Conservation (phyloP, 2,329 filamentous ascomycete species). For the Aspergillus vadensis region DNA sequence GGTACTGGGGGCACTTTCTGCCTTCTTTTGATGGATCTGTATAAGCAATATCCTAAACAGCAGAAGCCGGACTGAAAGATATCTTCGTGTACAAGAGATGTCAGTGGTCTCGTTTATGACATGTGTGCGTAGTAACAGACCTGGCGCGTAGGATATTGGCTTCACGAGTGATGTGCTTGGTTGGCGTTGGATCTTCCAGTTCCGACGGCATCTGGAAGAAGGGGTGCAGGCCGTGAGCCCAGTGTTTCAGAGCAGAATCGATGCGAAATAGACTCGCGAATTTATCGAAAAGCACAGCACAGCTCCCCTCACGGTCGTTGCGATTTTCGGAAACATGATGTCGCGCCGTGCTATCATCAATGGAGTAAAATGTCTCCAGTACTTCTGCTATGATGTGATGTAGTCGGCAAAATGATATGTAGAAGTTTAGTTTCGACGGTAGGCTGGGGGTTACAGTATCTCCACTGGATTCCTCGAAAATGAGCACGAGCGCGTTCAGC, state of each 20-base stretch:
- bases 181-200: not conserved
- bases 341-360: not conserved
- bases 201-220: conserved; percentile 5
- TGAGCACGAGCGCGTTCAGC: not conserved
- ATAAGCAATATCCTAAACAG: conserved; percentile 14
- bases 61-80: conserved; percentile 17
- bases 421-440: conserved; percentile 1
- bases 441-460: not conserved
- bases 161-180: conserved; percentile 2
- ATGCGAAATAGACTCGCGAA: not conserved
- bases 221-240: not conserved
- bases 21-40: conserved; percentile 9
- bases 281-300: not conserved
- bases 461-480: not conserved
- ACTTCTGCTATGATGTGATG: conserved; percentile 4
- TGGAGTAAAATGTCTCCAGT: not conserved
- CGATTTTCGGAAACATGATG: too few relatives aligned
- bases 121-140: not conserved
- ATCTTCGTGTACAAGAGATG: not conserved
- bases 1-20: not conserved
- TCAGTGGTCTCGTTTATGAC: not conserved
- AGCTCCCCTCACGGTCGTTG: not conserved
- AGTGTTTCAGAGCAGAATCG: not conserved
- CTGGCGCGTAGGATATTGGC: not conserved
- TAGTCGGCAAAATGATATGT: not conserved